Evolutionary conservation across 2,329 filamentous ascomycete genomes (phyloP), one percentile per base, ranked within the genome.

Genomic region (Sporothrix protearum): DNA sequence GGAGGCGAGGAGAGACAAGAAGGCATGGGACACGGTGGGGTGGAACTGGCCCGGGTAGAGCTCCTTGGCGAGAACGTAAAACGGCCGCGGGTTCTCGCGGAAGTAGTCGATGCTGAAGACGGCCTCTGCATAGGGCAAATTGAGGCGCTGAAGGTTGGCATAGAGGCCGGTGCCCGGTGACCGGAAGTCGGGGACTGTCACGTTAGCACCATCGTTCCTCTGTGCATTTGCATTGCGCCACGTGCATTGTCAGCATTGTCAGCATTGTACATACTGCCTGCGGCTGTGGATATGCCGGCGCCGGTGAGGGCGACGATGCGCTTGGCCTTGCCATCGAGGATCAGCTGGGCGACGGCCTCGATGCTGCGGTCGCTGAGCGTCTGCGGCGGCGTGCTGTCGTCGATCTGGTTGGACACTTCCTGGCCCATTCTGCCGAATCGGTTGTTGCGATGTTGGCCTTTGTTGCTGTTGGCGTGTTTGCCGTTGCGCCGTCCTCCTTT

Each of bases 21-120:
- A 99, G 47, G 88, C 91, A 81, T 99, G 96, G 1, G 94, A 92
- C 70, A 98, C 85, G 1, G 96, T 99, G 0, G 96, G 96, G 70
- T 90, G 86, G 82, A 92, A 97, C 77, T 91, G 91, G 22, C 94
- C 95, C 0, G 96, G 96, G 78, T 97, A 97, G 3, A 99, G 86
- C 81, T 98, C 96, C 76, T 91, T 92, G 16, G 95, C 95, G 47
- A 99, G 87, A 0, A 92, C 88, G 80, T 98, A 99, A 83, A 99
- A 99, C 0, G 96, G 94, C 42, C 89, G 85, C 0, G 96, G 96
- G 75, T 97, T 91, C 57, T 89, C 78, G 73, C 91, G 87, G 82
- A 99, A 99, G 84, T 92, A 99, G 72, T 85, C 85, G 75, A 99
- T 95, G 78, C 97, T 94, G 81, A 99, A 98, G 59, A 98, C 93